A percentile compares a stretch with the other conserved stretches of the same genome.
phyloP scores from a whole-genome alignment of 2,329 filamentous ascomycete species.

The Ceratocystis alfenasii region DNA sequence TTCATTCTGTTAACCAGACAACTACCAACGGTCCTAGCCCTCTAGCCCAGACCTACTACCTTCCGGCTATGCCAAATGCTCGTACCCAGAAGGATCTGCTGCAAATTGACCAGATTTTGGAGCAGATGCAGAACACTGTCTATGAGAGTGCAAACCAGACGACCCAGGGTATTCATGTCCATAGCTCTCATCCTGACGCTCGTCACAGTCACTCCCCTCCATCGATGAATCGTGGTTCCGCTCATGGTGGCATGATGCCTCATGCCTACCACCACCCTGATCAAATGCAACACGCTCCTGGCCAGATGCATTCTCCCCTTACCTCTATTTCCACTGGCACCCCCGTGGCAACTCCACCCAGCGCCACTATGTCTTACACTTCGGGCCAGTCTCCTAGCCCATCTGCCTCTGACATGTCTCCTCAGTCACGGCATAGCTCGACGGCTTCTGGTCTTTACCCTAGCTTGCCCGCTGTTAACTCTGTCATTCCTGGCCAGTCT shows the following conservation, averaged over 20 bases:
- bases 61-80: constrained; percentile 75
- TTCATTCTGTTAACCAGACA: constrained; percentile 41
- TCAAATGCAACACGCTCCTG: constrained; percentile 32
- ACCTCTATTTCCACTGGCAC: constrained; percentile 53
- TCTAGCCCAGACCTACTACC: constrained; percentile 62
- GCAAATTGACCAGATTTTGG: constrained; percentile 87
- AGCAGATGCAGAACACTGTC: constrained; percentile 90
- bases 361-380: constrained; percentile 62
- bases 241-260: constrained; percentile 25
- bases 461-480: constrained; percentile 53
- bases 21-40: constrained; percentile 42
- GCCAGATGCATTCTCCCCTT: constrained; percentile 50
- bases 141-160: constrained; percentile 84
- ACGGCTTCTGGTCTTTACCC: constrained; percentile 59
- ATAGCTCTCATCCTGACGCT: constrained; percentile 54
- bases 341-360: constrained; percentile 64
- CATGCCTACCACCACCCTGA: constrained; percentile 23
- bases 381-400: constrained; percentile 64
- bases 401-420: constrained; percentile 58
- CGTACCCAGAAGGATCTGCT: constrained; percentile 88
- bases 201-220: constrained; percentile 46
- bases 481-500: constrained; percentile 56
- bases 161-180: constrained; percentile 65
- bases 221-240: constrained; percentile 29
- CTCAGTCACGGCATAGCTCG: constrained; percentile 49